Percentiles rank a stretch among this genome's conserved stretches.
phyloP scores from a whole-genome alignment of 2,329 filamentous ascomycete species.

The Claviceps capensis region DNA sequence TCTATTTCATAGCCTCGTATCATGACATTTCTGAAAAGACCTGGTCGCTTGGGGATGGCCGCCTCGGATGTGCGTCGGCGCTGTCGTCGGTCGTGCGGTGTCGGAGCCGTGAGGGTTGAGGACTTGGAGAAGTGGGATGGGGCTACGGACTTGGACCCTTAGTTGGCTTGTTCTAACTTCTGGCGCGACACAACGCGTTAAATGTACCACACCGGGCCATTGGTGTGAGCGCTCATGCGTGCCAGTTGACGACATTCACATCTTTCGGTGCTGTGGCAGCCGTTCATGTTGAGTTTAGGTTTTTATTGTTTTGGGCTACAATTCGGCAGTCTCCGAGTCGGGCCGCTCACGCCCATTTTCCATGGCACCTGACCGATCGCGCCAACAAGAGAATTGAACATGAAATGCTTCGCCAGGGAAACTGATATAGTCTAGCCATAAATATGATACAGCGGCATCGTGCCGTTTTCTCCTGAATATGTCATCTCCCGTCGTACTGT shows the following conservation, averaged over 20 bases:
- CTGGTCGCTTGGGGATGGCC: not conserved
- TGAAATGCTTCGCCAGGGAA: constrained; percentile 7
- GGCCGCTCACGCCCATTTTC: not conserved
- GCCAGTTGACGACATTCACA: no score
- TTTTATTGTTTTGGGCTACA: not conserved
- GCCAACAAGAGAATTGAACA: not conserved
- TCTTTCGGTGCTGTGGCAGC: not conserved
- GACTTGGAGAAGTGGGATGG: constrained; percentile 2
- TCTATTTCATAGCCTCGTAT: constrained; percentile 1
- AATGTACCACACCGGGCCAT: not conserved
- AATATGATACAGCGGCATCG: constrained; percentile 20
- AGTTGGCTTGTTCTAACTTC: not conserved
- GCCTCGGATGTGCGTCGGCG: not conserved
- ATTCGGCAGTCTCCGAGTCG: not conserved
- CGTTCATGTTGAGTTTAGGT: not conserved
- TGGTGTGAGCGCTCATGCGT: not conserved
- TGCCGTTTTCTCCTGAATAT: not conserved
- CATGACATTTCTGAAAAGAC: constrained; percentile 4
- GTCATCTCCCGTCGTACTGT: not conserved
- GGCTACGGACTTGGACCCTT: constrained; percentile 1
- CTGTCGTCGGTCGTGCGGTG: not conserved
- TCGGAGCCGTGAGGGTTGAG: not conserved
- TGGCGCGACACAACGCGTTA: not conserved
- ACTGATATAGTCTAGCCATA: constrained; percentile 20
- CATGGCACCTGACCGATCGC: not conserved